These are phyloP conservation scores for Hsuehochloa calcarea DNA, from an alignment of 176 grass and related monocot genomes.

Conservation along the genomic window DNA sequence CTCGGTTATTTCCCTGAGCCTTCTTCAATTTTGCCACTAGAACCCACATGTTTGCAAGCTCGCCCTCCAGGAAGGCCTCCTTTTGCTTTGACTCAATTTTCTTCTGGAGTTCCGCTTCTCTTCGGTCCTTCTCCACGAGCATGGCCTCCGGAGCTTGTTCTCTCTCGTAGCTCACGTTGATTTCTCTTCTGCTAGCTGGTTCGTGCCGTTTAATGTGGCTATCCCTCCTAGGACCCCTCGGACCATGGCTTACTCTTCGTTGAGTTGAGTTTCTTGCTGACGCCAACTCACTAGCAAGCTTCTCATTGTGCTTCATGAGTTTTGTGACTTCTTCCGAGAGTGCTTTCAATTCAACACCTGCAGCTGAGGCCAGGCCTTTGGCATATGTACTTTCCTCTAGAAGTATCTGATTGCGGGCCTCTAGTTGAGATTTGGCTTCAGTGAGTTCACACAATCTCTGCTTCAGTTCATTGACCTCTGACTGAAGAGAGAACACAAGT, in stretches of 20 bases:
- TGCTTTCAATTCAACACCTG: slow-evolving; percentile 65
- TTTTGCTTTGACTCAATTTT: slow-evolving; percentile 65
- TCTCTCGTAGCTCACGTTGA: slow-evolving; percentile 41
- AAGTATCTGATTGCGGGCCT: slow-evolving; percentile 56
- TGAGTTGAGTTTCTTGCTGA: slow-evolving; percentile 56
- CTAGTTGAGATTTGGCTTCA: slow-evolving; percentile 66
- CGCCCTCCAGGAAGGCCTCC: slow-evolving; percentile 68
- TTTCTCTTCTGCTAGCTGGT: slow-evolving; percentile 47
- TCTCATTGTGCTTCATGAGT: slow-evolving; percentile 84
- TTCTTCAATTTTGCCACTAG: slow-evolving; percentile 69
- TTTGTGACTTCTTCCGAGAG: slow-evolving; percentile 79
- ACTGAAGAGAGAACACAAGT: slow-evolving; percentile 34
- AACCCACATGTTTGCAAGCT: slow-evolving; percentile 76
- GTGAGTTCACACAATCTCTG: slow-evolving; percentile 48
- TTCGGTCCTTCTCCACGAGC: slow-evolving; percentile 59
- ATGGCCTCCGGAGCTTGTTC: slow-evolving; percentile 52
- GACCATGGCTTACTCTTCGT: slow-evolving; percentile 47
- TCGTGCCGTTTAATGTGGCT: slow-evolving; percentile 48
- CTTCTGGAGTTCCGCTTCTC: slow-evolving; percentile 59
- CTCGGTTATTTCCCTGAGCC: slow-evolving; percentile 36
- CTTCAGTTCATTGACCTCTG: slow-evolving; percentile 55
- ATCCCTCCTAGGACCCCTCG: slow-evolving; percentile 41
- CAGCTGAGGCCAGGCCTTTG: slow-evolving; percentile 63
- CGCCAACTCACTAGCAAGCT: slow-evolving; percentile 53
- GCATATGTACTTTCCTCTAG: slow-evolving; percentile 67